Conservation (phyloP, 306 rosid species). For the Citrullus amarus region DNA sequence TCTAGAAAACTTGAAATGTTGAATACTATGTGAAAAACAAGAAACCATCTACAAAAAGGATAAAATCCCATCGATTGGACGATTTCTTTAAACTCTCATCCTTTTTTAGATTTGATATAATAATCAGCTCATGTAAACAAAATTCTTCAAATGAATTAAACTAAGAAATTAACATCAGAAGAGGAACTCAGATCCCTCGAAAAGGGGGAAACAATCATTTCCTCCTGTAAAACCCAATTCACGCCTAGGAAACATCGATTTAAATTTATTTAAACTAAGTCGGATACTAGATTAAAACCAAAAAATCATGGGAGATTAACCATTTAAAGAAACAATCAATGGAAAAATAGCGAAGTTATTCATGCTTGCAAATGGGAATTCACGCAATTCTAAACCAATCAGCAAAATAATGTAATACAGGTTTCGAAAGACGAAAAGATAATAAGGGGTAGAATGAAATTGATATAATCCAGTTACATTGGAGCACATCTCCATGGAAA, state of each 20-base stretch:
- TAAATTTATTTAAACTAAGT: background rate
- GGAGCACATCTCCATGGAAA: constrained; percentile 56
- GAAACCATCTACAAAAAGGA: background rate
- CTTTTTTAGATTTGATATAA: background rate
- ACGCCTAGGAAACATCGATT: background rate
- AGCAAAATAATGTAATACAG: background rate
- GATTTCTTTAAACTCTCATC: background rate
- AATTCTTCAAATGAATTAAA: background rate
- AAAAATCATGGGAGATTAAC: background rate
- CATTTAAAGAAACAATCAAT: background rate
- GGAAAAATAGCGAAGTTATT: background rate
- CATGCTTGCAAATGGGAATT: background rate
- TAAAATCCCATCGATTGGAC: background rate
- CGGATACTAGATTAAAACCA: background rate
- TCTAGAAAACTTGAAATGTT: background rate
- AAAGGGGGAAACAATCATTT: background rate
- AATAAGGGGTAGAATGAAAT: background rate
- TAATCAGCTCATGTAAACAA: background rate
- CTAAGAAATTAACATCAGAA: background rate
- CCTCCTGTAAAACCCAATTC: background rate
- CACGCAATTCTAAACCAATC: background rate
- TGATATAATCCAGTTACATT: constrained; percentile 65
- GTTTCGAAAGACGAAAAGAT: background rate
- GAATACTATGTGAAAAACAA: background rate
- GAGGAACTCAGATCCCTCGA: background rate